Evolutionary conservation across 1,284 basidiomycete species (phyloP).

Genomic region (Coriolopsis trogii): DNA sequence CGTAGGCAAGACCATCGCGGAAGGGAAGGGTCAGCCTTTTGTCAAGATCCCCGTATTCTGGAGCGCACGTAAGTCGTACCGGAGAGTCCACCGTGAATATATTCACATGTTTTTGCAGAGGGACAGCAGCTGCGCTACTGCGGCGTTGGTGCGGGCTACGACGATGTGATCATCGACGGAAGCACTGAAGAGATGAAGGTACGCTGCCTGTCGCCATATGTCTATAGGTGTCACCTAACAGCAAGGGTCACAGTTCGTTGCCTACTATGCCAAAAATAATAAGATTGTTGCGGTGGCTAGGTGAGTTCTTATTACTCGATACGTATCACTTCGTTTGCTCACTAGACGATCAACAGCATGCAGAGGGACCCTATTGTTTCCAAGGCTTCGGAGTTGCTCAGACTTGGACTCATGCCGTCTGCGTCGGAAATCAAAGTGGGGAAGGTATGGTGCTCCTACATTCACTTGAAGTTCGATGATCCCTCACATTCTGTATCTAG

Average conservation of each 20-base stretch:
- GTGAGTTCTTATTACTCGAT: constrained; percentile 33
- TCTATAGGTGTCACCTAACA: background rate
- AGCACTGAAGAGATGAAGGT: constrained; percentile 82
- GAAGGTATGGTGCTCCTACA: constrained; percentile 42
- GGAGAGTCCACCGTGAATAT: too few species aligned
- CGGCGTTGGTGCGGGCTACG: constrained; percentile 87
- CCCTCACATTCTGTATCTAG: constrained; percentile 11
- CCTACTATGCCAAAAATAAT: constrained; percentile 82
- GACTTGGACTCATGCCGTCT: constrained; percentile 81
- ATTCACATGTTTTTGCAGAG: constrained; percentile 39
- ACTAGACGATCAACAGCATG: constrained; percentile 52
- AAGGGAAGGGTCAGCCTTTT: constrained; percentile 55
- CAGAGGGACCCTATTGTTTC: constrained; percentile 82
- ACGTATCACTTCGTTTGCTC: background rate
- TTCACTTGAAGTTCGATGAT: background rate
- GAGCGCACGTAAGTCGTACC: constrained; percentile 68
- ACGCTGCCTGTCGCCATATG: constrained; percentile 9
- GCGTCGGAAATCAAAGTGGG: constrained; percentile 73
- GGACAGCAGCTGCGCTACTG: constrained; percentile 85
- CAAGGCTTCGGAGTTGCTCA: constrained; percentile 81
- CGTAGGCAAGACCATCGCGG: constrained; percentile 78
- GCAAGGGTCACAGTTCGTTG: constrained; percentile 63
- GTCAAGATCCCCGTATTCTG: constrained; percentile 89
- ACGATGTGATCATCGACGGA: constrained; percentile 83
- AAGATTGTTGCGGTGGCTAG: constrained; percentile 84